phyloP scores from a whole-genome alignment of 78 protist genomes.

The Dictyostelium capitatum region DNA sequence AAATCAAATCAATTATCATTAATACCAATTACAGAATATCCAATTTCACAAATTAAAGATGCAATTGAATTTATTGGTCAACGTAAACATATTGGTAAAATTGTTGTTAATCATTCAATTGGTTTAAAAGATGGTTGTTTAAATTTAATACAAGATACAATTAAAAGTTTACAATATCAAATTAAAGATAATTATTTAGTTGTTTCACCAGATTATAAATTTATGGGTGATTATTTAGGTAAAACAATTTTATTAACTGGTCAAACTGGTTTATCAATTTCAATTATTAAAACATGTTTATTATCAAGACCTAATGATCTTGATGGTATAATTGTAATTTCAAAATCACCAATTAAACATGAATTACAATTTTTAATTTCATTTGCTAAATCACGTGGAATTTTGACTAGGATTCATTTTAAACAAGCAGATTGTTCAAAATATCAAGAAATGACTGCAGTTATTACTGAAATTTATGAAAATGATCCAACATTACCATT shows the following conservation, averaged over 20 bases:
- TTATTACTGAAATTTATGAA: neutral
- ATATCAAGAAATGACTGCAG: neutral
- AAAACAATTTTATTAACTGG: constrained; percentile 39
- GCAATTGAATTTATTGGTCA: constrained; percentile 50
- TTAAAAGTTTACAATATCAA: too few relatives aligned
- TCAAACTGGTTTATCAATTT: constrained; percentile 53
- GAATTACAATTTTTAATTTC: constrained; percentile 25
- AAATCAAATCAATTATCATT: neutral
- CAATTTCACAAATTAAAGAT: constrained; percentile 22
- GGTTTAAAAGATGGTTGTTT: neutral
- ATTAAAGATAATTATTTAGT: constrained; percentile 5
- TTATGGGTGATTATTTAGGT: neutral
- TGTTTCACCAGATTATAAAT: neutral
- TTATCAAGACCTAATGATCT: neutral
- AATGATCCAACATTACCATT: neutral
- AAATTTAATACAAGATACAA: too few relatives aligned
- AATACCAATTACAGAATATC: constrained; percentile 35
- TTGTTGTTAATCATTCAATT: constrained; percentile 52
- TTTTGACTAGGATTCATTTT: neutral
- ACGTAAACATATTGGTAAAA: constrained; percentile 60
- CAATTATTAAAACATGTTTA: constrained; percentile 29
- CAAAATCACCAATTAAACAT: constrained; percentile 42
- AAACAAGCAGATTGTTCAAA: constrained; percentile 8
- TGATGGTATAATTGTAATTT: neutral
- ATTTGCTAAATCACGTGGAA: too few relatives aligned